Conservation (phyloP, 2,329 filamentous ascomycete species). For the Camillea tinctor region DNA sequence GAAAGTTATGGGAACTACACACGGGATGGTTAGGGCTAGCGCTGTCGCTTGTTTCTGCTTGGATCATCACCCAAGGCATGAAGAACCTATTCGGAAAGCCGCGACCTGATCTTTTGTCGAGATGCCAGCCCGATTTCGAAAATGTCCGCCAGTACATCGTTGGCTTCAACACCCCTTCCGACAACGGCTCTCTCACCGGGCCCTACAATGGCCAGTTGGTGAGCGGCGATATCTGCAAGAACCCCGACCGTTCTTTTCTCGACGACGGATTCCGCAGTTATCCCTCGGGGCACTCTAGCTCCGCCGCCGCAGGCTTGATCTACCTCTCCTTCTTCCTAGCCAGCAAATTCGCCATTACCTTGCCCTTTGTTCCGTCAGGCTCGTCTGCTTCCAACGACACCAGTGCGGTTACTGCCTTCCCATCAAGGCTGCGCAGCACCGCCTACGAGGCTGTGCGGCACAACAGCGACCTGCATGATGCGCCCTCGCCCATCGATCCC, state of each 20-base stretch:
- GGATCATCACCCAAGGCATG: constrained; percentile 80
- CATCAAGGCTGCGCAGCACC: constrained; percentile 60
- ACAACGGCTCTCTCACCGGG: constrained; percentile 40
- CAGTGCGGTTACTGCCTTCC: constrained; percentile 63
- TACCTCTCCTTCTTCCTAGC: constrained; percentile 87
- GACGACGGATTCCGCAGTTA: constrained; percentile 85
- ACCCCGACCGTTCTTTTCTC: constrained; percentile 58
- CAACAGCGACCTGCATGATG: constrained; percentile 28
- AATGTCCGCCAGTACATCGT: constrained; percentile 61
- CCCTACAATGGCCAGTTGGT: constrained; percentile 63
- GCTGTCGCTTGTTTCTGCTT: constrained; percentile 68
- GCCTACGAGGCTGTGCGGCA: constrained; percentile 37
- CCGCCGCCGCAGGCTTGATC: constrained; percentile 74
- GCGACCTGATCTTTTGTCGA: constrained; percentile 77
- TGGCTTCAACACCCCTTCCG: constrained; percentile 38
- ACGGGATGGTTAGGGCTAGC: constrained; percentile 80
- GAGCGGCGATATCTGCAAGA: constrained; percentile 71
- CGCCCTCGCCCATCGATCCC: constrained; percentile 30
- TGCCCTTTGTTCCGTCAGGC: constrained; percentile 63
- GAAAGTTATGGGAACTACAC: constrained; percentile 90
- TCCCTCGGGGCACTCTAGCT: constrained; percentile 73
- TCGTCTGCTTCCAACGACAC: constrained; percentile 45
- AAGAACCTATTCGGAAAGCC: constrained; percentile 73
- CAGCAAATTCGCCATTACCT: constrained; percentile 73
- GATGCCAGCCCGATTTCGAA: constrained; percentile 73